phyloP scores from a whole-genome alignment of 805 yeast species.

The Wickerhamomyces canadensis region DNA sequence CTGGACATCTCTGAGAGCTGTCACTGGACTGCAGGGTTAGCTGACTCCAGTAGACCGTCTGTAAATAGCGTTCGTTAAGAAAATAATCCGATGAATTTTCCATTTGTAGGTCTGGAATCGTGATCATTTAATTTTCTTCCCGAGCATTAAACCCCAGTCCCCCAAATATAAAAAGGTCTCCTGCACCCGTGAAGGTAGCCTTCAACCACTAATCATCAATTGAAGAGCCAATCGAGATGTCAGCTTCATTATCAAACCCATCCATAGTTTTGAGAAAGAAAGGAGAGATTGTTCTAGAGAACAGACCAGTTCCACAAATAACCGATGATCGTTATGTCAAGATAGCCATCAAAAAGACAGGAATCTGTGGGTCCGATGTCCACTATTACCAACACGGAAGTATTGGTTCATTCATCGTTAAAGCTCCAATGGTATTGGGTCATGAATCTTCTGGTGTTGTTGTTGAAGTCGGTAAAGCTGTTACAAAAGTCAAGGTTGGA shows the following conservation, averaged over 20 bases:
- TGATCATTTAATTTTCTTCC: too few species aligned
- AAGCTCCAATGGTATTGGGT: constrained; percentile 79
- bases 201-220: too few species aligned
- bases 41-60: too few species aligned
- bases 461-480: constrained; percentile 62
- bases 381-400: constrained; percentile 78
- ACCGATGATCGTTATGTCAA: constrained; percentile 63
- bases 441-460: constrained; percentile 83
- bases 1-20: too few species aligned
- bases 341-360: constrained; percentile 74
- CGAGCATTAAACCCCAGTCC: too few species aligned
- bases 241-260: constrained; percentile 15
- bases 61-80: too few species aligned
- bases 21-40: too few species aligned
- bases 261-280: constrained; percentile 57
- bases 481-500: constrained; percentile 64
- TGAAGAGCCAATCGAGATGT: too few species aligned
- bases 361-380: constrained; percentile 84
- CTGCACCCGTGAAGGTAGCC: too few species aligned
- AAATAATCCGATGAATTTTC: too few species aligned
- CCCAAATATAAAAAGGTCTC: too few species aligned
- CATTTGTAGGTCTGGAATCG: too few species aligned
- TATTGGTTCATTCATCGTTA: constrained; percentile 71
- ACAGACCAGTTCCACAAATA: constrained; percentile 61
- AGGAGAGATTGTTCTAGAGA: constrained; percentile 60